phyloP scores from a whole-genome alignment of 768 basidiomycete genomes.

The Chalciporus piperatus region DNA sequence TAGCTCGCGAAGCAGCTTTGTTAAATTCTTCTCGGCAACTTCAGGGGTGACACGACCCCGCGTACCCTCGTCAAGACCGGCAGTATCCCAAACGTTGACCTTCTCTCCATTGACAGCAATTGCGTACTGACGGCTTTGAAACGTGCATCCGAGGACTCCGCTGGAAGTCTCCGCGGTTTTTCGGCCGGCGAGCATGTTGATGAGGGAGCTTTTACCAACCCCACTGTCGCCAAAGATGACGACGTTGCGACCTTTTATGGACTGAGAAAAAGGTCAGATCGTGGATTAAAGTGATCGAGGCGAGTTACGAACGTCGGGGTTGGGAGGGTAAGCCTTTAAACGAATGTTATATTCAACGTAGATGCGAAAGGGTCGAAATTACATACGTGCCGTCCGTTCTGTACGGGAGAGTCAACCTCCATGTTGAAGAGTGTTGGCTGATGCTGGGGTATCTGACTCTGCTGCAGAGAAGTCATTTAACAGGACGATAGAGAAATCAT shows the following conservation, averaged over 20 bases:
- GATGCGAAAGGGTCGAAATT: not conserved
- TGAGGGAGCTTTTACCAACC: constrained; percentile 41
- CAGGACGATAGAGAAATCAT: no score
- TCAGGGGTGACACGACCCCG: constrained; percentile 23
- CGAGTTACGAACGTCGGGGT: constrained; percentile 10
- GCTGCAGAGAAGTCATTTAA: no score
- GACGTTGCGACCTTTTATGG: constrained; percentile 28
- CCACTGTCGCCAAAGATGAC: constrained; percentile 45
- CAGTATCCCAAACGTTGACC: constrained; percentile 33
- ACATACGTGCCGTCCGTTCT: constrained; percentile 8
- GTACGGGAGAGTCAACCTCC: not conserved
- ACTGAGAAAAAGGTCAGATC: constrained; percentile 2
- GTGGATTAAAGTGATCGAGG: not conserved
- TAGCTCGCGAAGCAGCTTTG: constrained; percentile 32
- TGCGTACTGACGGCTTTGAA: constrained; percentile 25
- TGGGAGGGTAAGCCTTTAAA: not conserved
- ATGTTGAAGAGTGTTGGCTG: not conserved
- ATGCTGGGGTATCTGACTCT: not conserved
- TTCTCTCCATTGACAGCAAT: constrained; percentile 14
- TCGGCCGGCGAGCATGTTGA: constrained; percentile 39
- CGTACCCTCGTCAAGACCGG: constrained; percentile 29
- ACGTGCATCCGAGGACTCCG: constrained; percentile 36
- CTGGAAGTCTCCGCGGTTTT: constrained; percentile 31
- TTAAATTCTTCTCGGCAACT: constrained; percentile 25
- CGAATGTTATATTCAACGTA: not conserved